Evolutionary conservation across 495 filamentous ascomycete species (phyloP).

Genomic region (Diplogelasinospora grovesii): DNA sequence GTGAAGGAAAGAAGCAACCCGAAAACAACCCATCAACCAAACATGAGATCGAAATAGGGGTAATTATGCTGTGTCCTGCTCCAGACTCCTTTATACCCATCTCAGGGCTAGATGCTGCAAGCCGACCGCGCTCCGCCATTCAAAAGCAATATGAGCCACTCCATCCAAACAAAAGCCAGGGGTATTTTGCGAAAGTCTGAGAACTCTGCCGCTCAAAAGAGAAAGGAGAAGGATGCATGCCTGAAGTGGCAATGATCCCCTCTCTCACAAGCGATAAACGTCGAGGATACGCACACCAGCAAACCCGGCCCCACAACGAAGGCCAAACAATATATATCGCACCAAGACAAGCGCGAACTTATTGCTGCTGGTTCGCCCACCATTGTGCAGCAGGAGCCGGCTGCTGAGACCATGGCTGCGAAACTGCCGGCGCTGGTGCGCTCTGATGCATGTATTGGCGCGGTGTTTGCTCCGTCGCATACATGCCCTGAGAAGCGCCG

Average conservation of each 20-base stretch:
- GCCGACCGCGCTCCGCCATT: conserved; percentile 8
- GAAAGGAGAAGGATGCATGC: not conserved
- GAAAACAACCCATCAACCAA: too few species aligned
- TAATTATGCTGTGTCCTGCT: too few species aligned
- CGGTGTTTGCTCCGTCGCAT: conserved; percentile 49
- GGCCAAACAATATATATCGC: not conserved
- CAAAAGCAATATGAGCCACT: conserved; percentile 22
- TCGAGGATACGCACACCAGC: not conserved
- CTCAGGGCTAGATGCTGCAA: conserved; percentile 12
- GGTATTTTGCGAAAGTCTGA: conserved; percentile 16
- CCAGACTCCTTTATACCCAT: conserved; percentile 28
- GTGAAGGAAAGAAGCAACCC: too few species aligned
- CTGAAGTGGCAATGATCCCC: conserved; percentile 1
- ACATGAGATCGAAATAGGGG: too few species aligned
- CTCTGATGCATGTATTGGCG: conserved; percentile 55
- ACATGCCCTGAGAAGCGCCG: conserved; percentile 48
- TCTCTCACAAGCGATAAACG: not conserved
- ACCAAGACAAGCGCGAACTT: too few species aligned
- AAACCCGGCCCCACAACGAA: not conserved
- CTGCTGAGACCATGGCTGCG: conserved; percentile 38
- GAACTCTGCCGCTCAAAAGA: conserved; percentile 14
- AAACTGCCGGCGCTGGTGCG: conserved; percentile 32
- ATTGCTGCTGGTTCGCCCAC: conserved; percentile 45
- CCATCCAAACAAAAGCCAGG: conserved; percentile 15
- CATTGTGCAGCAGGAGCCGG: conserved; percentile 35